Evolutionary conservation across 73 alveolate species (phyloP).

Genomic region (Paraurostyla sp.): DNA sequence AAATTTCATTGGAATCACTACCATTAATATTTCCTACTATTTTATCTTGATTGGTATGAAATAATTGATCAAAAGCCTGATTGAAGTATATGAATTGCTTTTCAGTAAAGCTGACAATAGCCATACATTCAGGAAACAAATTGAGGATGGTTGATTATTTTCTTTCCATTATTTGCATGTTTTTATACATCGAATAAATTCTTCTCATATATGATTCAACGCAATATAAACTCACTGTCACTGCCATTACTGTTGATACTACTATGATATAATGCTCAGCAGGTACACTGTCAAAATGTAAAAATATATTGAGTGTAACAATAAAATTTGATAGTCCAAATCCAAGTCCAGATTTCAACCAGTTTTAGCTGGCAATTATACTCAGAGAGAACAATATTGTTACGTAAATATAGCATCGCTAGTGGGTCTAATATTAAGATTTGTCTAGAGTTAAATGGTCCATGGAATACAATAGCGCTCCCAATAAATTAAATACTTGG

Average conservation of each 20-base stretch:
- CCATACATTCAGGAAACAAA: slow-evolving; percentile 4
- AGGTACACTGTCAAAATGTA: neutral
- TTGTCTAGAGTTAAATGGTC: neutral
- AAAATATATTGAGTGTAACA: neutral
- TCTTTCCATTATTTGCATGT: slow-evolving; percentile 21
- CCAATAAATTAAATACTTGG: too few species aligned
- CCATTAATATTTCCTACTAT: too few species aligned
- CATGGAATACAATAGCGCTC: neutral
- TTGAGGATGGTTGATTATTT: slow-evolving; percentile 27
- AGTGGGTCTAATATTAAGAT: neutral
- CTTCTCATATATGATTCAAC: neutral
- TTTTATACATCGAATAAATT: neutral
- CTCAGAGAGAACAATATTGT: neutral
- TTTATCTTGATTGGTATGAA: too few species aligned
- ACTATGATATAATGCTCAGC: neutral
- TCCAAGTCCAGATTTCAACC: neutral
- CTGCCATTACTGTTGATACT: neutral
- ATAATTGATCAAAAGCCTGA: slow-evolving; percentile 11
- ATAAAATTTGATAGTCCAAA: neutral
- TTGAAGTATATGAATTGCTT: slow-evolving; percentile 10
- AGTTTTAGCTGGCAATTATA: neutral
- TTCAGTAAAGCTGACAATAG: neutral
- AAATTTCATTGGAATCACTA: too few species aligned
- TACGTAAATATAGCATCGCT: slow-evolving; percentile 12
- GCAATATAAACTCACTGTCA: neutral